Evolutionary conservation across 257 asterid genomes (phyloP), one percentile per base, ranked within the genome.

Genomic region (Primulina huaijiensis): DNA sequence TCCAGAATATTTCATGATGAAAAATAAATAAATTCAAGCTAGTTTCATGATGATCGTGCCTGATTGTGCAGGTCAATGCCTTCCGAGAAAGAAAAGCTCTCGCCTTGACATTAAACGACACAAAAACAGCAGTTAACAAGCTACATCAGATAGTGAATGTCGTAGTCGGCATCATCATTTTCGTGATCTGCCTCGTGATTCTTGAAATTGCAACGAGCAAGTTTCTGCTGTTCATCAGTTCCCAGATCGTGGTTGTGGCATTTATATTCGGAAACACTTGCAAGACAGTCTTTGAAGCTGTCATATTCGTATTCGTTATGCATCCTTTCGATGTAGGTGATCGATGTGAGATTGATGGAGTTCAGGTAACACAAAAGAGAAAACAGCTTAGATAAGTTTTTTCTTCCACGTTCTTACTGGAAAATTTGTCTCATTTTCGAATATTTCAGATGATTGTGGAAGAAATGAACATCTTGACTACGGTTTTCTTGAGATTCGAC

Each of bases 301-400:
- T 92, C 77, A 78, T 92, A 25, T 90, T 92, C 67, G 85, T 92
- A 61, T 92, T 92, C 40, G 92, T 92, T 16, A 85, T 90, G 76
- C 98, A 92, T 71, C 98, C 98, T 4, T 89, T 82, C 14, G 98
- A 92, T 55, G 98, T 92, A 30, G 96, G 98, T 5, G 98, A 92
- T 40, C 89, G 97, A 11, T 90, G 97, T 59, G 98, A 92, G 79
- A 73, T 92, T 40, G 97, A 88, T 69, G 93, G 90, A 65, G 79
- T 87, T 30, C 95, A 88, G 95, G 95, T 90, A 40, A 78, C 70
- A 57, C 5, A 7, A 0, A 25, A 65, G 16, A 20, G 52, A 60
- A 2, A 4, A 14, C 52, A 40, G 17, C 17, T 72, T 64, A 20
- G 9, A 7, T 16, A 27, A 23, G 37, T 25, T 68, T 21, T 52